Evolutionary conservation across 2,329 filamentous ascomycete species (phyloP).

Genomic region (Mariannaea elegans): DNA sequence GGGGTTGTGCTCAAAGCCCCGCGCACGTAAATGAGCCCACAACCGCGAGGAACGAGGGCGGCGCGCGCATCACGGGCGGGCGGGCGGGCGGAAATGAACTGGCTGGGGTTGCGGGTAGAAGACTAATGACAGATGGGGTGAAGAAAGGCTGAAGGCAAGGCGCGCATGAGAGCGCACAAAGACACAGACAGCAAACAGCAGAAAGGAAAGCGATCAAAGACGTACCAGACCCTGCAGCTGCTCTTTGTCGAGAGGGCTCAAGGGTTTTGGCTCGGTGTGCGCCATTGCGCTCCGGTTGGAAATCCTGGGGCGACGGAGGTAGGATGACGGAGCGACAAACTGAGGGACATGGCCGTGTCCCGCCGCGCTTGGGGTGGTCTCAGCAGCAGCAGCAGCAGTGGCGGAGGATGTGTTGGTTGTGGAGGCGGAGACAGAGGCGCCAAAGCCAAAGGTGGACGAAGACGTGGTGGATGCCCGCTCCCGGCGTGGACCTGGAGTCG

Average conservation of each 20-base stretch:
- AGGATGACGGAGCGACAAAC: constrained; percentile 69
- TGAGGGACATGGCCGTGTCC: constrained; percentile 54
- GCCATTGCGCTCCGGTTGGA: constrained; percentile 48
- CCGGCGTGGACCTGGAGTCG: constrained; percentile 15
- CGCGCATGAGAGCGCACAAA: not conserved
- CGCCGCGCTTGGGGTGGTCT: constrained; percentile 22
- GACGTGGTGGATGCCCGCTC: constrained; percentile 22
- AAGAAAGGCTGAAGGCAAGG: constrained; percentile 1
- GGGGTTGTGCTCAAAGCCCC: constrained; percentile 24
- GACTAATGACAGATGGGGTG: constrained; percentile 6
- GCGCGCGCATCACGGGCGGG: constrained; percentile 30
- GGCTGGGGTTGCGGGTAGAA: constrained; percentile 1
- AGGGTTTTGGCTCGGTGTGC: constrained; percentile 51
- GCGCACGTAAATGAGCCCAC: constrained; percentile 26
- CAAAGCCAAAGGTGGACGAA: constrained; percentile 28
- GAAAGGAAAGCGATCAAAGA: constrained; percentile 24
- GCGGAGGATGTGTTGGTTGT: constrained; percentile 33
- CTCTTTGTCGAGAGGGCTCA: constrained; percentile 75
- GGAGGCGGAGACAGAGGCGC: constrained; percentile 32
- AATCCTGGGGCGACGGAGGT: constrained; percentile 57
- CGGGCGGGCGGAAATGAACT: constrained; percentile 18
- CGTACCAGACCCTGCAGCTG: constrained; percentile 82
- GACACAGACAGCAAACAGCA: constrained; percentile 6
- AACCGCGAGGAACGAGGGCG: not conserved
- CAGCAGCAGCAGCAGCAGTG: constrained; percentile 3